A percentile compares a stretch with the other conserved stretches of the same genome.
These are phyloP conservation scores for Thamnidium elegans DNA, from an alignment of 192 early-diverging fungal species.

Conservation along the genomic window DNA sequence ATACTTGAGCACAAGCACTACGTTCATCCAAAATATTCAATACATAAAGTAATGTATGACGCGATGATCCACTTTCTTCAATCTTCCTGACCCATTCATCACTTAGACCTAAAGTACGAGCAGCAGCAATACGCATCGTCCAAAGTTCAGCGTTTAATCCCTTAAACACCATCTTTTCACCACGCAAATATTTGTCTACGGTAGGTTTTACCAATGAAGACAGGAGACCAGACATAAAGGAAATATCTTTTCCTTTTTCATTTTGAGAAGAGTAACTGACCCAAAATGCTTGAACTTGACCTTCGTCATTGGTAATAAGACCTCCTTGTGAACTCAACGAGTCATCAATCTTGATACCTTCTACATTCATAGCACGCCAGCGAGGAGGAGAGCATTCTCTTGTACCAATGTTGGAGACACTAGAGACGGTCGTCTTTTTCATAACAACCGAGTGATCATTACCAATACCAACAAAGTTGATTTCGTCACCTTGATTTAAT, in stretches of 20 bases:
- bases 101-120: conserved; percentile 58
- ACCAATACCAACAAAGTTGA: conserved; percentile 54
- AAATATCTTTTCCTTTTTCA: conserved; percentile 59
- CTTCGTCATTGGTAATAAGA: conserved; percentile 56
- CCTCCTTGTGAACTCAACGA: conserved; percentile 65
- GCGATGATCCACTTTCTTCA: conserved; percentile 46
- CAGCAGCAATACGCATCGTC: conserved; percentile 57
- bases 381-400: conserved; percentile 68
- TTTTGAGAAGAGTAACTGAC: conserved; percentile 72
- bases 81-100: conserved; percentile 57
- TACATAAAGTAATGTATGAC: conserved; percentile 55
- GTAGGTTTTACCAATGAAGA: conserved; percentile 48
- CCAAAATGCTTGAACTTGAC: conserved; percentile 62
- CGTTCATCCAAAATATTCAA: conserved; percentile 56
- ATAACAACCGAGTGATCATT: conserved; percentile 52
- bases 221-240: conserved; percentile 58
- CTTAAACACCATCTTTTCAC: conserved; percentile 50
- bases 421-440: conserved; percentile 60
- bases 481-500: conserved; percentile 63
- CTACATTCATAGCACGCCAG: conserved; percentile 53
- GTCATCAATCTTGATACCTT: conserved; percentile 68
- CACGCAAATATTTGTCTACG: conserved; percentile 46
- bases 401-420: conserved; percentile 63
- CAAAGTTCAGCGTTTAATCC: conserved; percentile 62
- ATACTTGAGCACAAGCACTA: conserved; percentile 49